Conservation (phyloP, 805 yeast genomes). For the Wickerhamiella musiphila region DNA sequence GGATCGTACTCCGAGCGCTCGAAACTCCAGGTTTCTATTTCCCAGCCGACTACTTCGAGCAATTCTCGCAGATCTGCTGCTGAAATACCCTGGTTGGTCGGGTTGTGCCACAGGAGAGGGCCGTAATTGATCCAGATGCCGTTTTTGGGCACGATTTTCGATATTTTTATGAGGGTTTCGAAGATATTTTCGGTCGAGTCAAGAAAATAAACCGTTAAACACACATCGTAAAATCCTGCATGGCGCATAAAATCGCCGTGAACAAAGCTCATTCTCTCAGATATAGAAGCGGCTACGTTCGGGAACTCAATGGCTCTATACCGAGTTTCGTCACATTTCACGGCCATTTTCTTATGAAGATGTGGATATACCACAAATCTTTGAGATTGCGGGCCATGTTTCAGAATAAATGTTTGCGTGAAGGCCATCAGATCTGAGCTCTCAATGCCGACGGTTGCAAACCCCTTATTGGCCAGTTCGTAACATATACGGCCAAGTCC, state of each 20-base stretch:
- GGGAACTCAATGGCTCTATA: too few relatives aligned
- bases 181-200: slow-evolving; percentile 81
- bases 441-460: slow-evolving; percentile 59
- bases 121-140: slow-evolving; percentile 72
- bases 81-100: slow-evolving; percentile 39
- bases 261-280: too few relatives aligned
- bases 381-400: slow-evolving; percentile 7
- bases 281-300: too few relatives aligned
- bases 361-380: slow-evolving; percentile 21
- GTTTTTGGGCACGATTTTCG: slow-evolving; percentile 27
- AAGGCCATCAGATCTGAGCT: slow-evolving; percentile 64
- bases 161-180: slow-evolving; percentile 51
- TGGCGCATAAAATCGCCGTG: too few relatives aligned
- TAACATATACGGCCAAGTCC: slow-evolving; percentile 76
- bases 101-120: slow-evolving; percentile 52
- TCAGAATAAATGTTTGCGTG: slow-evolving; percentile 25
- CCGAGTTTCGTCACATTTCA: slow-evolving; percentile 16
- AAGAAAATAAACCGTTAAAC: slow-evolving; percentile 48
- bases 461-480: slow-evolving; percentile 31
- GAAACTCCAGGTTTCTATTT: slow-evolving; percentile 27
- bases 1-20: slow-evolving; percentile 38
- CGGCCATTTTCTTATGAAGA: slow-evolving; percentile 35
- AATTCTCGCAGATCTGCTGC: slow-evolving; percentile 36
- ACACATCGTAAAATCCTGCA: slow-evolving; percentile 19
- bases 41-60: slow-evolving; percentile 34